Percentiles rank a stretch among this genome's conserved stretches.
Evolutionary conservation across 768 basidiomycete genomes (phyloP).

Genomic region (Leccinellum albellum): DNA sequence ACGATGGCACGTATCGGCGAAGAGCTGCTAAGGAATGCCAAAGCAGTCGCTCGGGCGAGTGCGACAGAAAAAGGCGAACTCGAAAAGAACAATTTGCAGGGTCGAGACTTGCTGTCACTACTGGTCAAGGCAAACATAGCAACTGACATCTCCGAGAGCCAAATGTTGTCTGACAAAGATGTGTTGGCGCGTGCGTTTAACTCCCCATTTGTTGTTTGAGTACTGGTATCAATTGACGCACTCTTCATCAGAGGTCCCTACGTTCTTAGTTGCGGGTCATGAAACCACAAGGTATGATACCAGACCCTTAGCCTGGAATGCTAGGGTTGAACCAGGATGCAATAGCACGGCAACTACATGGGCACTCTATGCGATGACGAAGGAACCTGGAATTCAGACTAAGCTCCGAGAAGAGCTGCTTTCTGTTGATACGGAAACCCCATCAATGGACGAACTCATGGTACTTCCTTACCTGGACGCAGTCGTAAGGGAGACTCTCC

Average conservation of each 20-base stretch:
- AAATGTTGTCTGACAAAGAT: constrained; percentile 59
- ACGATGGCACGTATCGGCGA: constrained; percentile 51
- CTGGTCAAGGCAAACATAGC: constrained; percentile 22
- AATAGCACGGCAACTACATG: constrained; percentile 45
- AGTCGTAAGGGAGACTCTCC: constrained; percentile 59
- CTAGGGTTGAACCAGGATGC: background rate
- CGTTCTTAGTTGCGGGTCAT: background rate
- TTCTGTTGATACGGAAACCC: constrained; percentile 48
- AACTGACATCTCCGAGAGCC: constrained; percentile 50
- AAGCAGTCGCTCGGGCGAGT: constrained; percentile 31
- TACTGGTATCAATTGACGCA: background rate
- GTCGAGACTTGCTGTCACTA: constrained; percentile 48
- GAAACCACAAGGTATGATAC: background rate
- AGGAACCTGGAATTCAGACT: constrained; percentile 45
- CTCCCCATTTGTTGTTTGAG: no score
- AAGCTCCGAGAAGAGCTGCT: constrained; percentile 59
- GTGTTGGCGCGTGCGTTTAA: constrained; percentile 48
- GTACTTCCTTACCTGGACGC: constrained; percentile 65
- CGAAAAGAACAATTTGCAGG: constrained; percentile 31
- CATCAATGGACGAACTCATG: constrained; percentile 67
- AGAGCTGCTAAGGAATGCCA: constrained; percentile 47
- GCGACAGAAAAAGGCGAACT: constrained; percentile 27
- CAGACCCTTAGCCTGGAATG: background rate
- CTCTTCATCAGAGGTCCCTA: background rate
- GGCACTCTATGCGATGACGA: constrained; percentile 54